These are phyloP conservation scores for Vanilla planifolia DNA, from an alignment of 106 monocot genomes.

Conservation along the genomic window DNA sequence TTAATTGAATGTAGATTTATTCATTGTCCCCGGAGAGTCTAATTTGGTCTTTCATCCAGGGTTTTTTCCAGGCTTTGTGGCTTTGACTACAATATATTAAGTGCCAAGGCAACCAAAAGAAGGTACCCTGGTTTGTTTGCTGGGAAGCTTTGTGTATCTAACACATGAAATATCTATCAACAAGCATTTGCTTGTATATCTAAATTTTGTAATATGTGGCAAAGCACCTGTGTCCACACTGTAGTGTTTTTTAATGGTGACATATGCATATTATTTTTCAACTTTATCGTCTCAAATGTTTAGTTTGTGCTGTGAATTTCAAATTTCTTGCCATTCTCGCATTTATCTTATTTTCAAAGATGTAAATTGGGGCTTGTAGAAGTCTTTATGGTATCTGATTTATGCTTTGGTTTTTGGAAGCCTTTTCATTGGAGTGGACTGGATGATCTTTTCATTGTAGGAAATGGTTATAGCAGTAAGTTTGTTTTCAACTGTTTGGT, in stretches of 20 bases:
- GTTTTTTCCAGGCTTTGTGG: constrained; percentile 52
- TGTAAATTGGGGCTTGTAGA: neutral
- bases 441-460: constrained; percentile 3
- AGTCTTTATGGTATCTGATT: constrained; percentile 4
- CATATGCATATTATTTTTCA: neutral
- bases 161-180: constrained; percentile 2
- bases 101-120: constrained; percentile 74
- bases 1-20: constrained; percentile 1
- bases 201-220: neutral
- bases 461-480: constrained; percentile 1
- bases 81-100: constrained; percentile 57
- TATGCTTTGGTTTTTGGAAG: constrained; percentile 10
- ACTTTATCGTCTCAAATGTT: neutral
- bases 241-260: no score
- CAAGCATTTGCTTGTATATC: neutral
- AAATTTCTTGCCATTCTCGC: neutral
- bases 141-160: constrained; percentile 39
- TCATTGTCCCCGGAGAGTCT: constrained; percentile 45
- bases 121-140: constrained; percentile 91
- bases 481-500: neutral
- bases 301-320: neutral
- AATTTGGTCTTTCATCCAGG: constrained; percentile 88
- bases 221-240: no score
- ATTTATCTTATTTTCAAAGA: neutral
- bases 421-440: constrained; percentile 5